Conservation (phyloP, 108 stramenopile genomes). For the Cyclotella kingstonii region DNA sequence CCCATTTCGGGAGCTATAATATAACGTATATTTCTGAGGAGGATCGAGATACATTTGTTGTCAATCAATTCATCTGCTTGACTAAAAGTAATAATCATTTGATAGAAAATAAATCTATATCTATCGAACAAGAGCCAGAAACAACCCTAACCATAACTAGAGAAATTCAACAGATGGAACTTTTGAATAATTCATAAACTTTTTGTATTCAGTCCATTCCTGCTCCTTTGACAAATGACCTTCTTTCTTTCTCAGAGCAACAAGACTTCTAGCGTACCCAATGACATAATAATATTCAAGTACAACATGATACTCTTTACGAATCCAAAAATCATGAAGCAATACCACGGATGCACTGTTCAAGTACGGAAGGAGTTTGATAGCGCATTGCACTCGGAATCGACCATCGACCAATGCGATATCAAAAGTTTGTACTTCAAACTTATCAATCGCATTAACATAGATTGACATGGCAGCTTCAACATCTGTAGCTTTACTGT, state of each 20-base stretch:
- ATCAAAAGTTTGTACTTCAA: slow-evolving; percentile 1
- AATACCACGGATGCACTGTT: slow-evolving; percentile 2
- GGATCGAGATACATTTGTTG: too few relatives aligned
- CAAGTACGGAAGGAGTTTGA: slow-evolving; percentile 20
- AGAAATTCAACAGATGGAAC: slow-evolving; percentile 1
- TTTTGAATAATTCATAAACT: slow-evolving; percentile 6
- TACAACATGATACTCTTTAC: slow-evolving; percentile 15
- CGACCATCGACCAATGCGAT: slow-evolving; percentile 24
- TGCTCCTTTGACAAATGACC: slow-evolving; percentile 1
- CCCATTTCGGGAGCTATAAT: slow-evolving; percentile 34
- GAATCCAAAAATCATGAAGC: slow-evolving; percentile 28
- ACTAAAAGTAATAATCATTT: too few relatives aligned
- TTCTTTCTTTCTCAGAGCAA: slow-evolving; percentile 25
- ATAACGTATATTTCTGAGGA: neutral
- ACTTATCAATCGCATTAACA: slow-evolving; percentile 12
- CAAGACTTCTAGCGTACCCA: slow-evolving; percentile 30
- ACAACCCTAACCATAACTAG: too few relatives aligned
- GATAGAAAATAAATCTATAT: too few relatives aligned
- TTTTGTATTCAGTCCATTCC: slow-evolving; percentile 6
- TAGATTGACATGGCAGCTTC: slow-evolving; percentile 8
- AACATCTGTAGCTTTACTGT: slow-evolving; percentile 9
- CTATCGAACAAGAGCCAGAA: too few relatives aligned
- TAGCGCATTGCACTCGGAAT: slow-evolving; percentile 19
- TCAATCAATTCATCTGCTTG: too few relatives aligned
- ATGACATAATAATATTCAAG: slow-evolving; percentile 29